Percentiles rank a stretch among this genome's conserved stretches.
Evolutionary conservation across 441 rosid species (phyloP).

Genomic region (Mallotus japonicus): DNA sequence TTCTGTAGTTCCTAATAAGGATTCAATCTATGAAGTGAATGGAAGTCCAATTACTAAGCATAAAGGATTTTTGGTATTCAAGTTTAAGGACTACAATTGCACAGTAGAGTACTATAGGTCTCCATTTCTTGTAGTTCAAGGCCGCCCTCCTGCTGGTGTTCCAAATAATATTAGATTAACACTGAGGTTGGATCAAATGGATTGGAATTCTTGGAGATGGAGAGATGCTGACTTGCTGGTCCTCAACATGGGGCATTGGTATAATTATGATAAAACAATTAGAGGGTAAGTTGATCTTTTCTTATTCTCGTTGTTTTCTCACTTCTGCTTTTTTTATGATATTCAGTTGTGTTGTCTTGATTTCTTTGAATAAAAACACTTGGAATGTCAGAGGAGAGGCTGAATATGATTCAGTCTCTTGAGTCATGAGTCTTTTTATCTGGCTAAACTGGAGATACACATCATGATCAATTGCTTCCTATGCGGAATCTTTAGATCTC

Average conservation of each 20-base stretch:
- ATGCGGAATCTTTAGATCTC: background rate
- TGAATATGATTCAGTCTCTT: background rate
- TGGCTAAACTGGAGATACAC: background rate
- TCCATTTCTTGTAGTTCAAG: constrained; percentile 78
- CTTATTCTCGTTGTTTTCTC: constrained; percentile 3
- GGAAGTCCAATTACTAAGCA: constrained; percentile 90
- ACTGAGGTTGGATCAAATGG: constrained; percentile 78
- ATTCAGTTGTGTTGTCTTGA: background rate
- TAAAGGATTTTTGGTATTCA: constrained; percentile 83
- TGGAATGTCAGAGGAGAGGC: background rate
- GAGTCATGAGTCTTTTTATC: background rate
- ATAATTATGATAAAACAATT: constrained; percentile 90
- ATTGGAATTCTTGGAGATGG: constrained; percentile 76
- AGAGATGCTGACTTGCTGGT: constrained; percentile 67
- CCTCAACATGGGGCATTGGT: constrained; percentile 94
- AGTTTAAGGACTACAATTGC: constrained; percentile 77
- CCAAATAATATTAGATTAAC: constrained; percentile 54
- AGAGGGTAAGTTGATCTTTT: constrained; percentile 48
- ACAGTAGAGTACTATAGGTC: constrained; percentile 88
- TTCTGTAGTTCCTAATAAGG: constrained; percentile 57
- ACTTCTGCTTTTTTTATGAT: background rate
- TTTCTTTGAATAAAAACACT: background rate
- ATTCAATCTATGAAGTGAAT: constrained; percentile 72
- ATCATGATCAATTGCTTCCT: background rate
- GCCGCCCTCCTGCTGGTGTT: constrained; percentile 72